phyloP scores from a whole-genome alignment of 1,284 basidiomycete genomes.

The Vanrija pseudolonga region DNA sequence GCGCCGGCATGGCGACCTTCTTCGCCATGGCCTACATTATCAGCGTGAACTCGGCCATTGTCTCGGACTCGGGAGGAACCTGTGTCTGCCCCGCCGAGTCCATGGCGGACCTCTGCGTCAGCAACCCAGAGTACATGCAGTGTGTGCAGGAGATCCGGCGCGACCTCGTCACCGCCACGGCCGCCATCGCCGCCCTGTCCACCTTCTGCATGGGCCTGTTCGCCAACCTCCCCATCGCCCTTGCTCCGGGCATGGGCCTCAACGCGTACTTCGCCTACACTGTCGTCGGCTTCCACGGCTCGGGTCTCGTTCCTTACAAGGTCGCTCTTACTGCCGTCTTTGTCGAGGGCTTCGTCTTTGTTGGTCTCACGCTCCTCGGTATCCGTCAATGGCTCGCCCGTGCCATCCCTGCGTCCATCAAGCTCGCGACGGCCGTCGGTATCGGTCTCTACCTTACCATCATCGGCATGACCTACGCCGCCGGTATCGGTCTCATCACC shows the following conservation, averaged over 20 bases:
- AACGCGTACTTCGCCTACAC: conserved; percentile 91
- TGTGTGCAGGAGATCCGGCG: conserved; percentile 65
- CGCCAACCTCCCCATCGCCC: conserved; percentile 77
- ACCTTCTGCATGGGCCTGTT: conserved; percentile 77
- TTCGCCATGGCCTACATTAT: conserved; percentile 53
- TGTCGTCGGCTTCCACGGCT: conserved; percentile 70
- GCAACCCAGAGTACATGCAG: conserved; percentile 61
- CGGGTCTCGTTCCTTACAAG: conserved; percentile 69
- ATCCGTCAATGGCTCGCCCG: conserved; percentile 86
- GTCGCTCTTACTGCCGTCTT: conserved; percentile 86
- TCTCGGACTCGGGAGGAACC: conserved; percentile 72
- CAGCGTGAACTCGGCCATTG: conserved; percentile 56
- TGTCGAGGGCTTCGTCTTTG: conserved; percentile 82
- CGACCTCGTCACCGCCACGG: conserved; percentile 61
- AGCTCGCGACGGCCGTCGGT: conserved; percentile 77
- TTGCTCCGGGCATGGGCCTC: conserved; percentile 66
- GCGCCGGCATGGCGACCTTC: conserved; percentile 78
- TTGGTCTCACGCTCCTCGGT: conserved; percentile 74
- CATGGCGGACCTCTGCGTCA: conserved; percentile 47
- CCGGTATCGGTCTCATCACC: conserved; percentile 73
- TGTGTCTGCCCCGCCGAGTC: conserved; percentile 61
- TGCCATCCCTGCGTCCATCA: conserved; percentile 80
- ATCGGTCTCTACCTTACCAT: conserved; percentile 69
- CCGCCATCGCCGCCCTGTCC: conserved; percentile 69
- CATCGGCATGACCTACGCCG: conserved; percentile 54